phyloP scores from a whole-genome alignment of 176 grass and related monocot species.

The maize (Zea mays) region DNA sequence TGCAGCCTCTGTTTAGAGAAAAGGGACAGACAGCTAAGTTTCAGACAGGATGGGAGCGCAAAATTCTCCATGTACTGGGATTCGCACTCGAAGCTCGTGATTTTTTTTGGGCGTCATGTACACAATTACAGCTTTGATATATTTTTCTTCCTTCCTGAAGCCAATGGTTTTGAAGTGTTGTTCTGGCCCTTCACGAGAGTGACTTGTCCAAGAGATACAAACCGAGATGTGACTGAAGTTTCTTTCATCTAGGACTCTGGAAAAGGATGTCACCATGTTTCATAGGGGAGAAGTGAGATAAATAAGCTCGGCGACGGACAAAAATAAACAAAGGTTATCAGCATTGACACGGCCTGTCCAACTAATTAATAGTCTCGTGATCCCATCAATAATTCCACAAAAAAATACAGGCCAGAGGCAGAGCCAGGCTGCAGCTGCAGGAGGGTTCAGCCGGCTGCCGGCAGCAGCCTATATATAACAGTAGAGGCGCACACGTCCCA shows the following conservation, averaged over 20 bases:
- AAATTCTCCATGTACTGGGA: not conserved
- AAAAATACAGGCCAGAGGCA: not conserved
- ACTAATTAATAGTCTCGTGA: not conserved
- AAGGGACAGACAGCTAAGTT: not conserved
- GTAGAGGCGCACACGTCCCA: slow-evolving; percentile 17
- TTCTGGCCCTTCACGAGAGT: no score
- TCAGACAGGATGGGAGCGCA: not conserved
- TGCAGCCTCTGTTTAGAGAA: not conserved
- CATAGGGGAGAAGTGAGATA: not conserved
- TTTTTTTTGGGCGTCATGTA: not conserved
- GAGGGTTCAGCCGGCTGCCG: no score
- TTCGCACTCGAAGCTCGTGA: not conserved
- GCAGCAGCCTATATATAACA: no score
- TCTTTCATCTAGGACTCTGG: not conserved
- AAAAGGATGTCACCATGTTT: slow-evolving; percentile 11
- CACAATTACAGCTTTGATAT: not conserved
- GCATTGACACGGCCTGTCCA: slow-evolving; percentile 35
- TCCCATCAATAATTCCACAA: slow-evolving; percentile 37
- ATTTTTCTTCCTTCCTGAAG: no score
- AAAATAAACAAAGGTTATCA: not conserved
- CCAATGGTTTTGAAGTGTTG: no score
- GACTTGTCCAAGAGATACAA: no score
- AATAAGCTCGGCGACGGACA: not conserved
- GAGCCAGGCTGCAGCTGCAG: not conserved
- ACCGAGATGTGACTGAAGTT: not conserved